Evolutionary conservation across 1,284 basidiomycete species (phyloP), one percentile per base, ranked within the genome.

Genomic region (Cryptococcus maquisensis): DNA sequence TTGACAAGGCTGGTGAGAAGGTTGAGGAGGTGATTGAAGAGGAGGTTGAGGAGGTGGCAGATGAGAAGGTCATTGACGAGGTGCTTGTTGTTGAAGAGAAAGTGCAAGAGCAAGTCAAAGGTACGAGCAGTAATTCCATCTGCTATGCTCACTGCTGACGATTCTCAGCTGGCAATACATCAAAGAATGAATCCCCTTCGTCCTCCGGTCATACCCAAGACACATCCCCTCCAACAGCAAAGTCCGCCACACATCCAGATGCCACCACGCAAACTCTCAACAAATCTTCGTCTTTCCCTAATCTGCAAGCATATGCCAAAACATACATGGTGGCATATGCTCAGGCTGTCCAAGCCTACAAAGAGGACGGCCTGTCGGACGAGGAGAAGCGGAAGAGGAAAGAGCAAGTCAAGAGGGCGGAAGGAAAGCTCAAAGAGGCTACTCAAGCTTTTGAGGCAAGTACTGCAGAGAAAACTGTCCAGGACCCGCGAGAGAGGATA

Each of bases 271-370:
- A 32, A 32, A 10, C 7, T 32, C 7, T 10, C 10, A 32, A 6
- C 7, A 32, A 32, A 1, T 6, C 28, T 6, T 32, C 28, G 8
- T 40, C 39, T 10, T n/a, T 15, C 3, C 20, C 39, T 8, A 40
- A 21, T 7, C 16, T 40, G 20, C 39, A 40, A 21, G 39, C 7
- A n/a, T 40, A 40, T 47, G 18, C 48, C 15, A 52, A 48, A n/a
- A 52, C 41, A 24, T 49, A 52, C 43, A 52, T 49, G 36, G 26
- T 16, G 7, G 39, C 15, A 20, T 37, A 52, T 24, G n/a, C 26
- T 2, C 18, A 49, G 8, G 55, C 51, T 28, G 39, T 50, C 35
- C 26, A 40, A 28, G 35, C 42, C 18, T 49, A 42, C 38, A 57
- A 53, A 23, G 9, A 44, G 4, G 26, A 24, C 12, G 50, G 41